Conservation (phyloP, 164 flowering plant species). For the Hamamelis virginiana region DNA sequence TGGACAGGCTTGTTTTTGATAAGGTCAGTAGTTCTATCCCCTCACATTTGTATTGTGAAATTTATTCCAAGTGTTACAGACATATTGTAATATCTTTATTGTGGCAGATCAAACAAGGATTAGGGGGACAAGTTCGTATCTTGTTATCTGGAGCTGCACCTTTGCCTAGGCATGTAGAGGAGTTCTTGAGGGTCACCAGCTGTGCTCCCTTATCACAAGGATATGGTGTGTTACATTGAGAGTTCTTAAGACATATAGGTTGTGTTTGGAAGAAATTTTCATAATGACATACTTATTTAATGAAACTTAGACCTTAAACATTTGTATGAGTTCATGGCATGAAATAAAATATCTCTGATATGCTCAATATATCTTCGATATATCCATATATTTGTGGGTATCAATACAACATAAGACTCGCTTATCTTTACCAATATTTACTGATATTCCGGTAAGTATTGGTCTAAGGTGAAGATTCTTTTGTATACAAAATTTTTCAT, state of each 20-base stretch:
- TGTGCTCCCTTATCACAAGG: constrained; percentile 77
- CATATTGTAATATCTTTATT: not conserved
- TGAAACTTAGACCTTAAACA: too few species aligned
- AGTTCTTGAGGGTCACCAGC: constrained; percentile 73
- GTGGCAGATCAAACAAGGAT: constrained; percentile 62
- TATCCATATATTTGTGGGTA: too few species aligned
- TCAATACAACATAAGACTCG: too few species aligned
- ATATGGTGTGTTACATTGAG: constrained; percentile 58
- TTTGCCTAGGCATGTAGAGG: constrained; percentile 71
- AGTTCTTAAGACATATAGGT: not conserved
- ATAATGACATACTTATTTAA: too few species aligned
- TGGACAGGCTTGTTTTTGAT: constrained; percentile 77
- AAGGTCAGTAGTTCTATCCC: constrained; percentile 46
- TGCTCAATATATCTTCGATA: too few species aligned
- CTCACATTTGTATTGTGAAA: not conserved
- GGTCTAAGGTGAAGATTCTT: too few species aligned
- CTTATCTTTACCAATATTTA: too few species aligned
- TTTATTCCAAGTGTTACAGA: not conserved
- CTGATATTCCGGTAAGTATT: too few species aligned
- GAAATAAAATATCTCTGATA: too few species aligned
- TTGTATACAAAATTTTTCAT: too few species aligned
- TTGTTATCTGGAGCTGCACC: constrained; percentile 92
- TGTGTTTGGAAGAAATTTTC: not conserved
- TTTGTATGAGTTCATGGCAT: not conserved
- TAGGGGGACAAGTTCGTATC: constrained; percentile 77